Evolutionary conservation across 306 rosid genomes (phyloP).

Genomic region (Styphnolobium japonicum): DNA sequence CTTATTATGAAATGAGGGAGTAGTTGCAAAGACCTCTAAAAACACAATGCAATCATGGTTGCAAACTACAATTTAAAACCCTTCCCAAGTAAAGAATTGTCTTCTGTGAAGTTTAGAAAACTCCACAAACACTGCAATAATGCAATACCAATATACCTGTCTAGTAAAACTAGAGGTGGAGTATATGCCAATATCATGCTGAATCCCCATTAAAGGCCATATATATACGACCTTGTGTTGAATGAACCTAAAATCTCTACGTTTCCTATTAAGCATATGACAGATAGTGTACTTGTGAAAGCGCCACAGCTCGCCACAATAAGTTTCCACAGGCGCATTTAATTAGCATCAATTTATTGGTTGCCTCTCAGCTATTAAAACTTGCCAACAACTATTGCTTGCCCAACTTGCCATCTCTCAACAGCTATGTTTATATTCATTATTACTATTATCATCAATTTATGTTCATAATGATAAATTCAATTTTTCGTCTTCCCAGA

Average conservation of each 20-base stretch:
- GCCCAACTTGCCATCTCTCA: slow-evolving; percentile 21
- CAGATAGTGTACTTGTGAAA: not conserved
- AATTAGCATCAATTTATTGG: slow-evolving; percentile 28
- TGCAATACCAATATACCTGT: not conserved
- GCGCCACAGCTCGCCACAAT: not conserved
- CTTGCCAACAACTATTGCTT: slow-evolving; percentile 24
- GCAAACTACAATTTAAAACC: too few relatives aligned
- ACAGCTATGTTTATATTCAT: slow-evolving; percentile 11
- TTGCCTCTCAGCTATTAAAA: slow-evolving; percentile 24
- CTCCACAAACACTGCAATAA: not conserved
- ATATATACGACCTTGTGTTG: not conserved
- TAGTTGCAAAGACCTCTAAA: too few relatives aligned
- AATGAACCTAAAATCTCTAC: not conserved
- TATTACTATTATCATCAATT: not conserved
- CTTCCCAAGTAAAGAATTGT: not conserved
- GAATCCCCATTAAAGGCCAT: not conserved
- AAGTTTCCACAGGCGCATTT: slow-evolving; percentile 16
- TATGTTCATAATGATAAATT: not conserved
- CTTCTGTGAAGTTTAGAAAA: not conserved
- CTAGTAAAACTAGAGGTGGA: not conserved
- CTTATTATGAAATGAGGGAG: too few relatives aligned
- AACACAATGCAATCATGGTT: too few relatives aligned
- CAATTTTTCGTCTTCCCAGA: not conserved
- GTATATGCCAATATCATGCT: not conserved
- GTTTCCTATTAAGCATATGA: not conserved